These are phyloP conservation scores for Lactifluus hygrophoroides DNA, from an alignment of 768 basidiomycete species.

Conservation along the genomic window DNA sequence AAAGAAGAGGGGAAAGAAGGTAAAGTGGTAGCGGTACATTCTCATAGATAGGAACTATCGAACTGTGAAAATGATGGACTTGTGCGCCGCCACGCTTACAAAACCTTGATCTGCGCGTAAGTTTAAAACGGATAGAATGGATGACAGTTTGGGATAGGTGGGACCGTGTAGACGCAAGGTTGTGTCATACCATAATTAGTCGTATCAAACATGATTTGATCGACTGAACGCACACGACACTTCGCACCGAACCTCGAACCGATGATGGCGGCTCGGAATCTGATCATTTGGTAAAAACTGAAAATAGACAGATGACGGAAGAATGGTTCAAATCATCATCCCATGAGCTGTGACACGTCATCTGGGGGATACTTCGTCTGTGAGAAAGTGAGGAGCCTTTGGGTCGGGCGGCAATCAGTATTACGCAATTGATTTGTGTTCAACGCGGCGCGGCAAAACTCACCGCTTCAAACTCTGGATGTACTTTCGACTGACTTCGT, in stretches of 20 bases:
- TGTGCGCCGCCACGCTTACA: not conserved
- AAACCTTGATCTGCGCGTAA: conserved; percentile 9
- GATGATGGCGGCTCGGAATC: not conserved
- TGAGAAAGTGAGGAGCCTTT: conserved; percentile 85
- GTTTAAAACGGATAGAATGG: not conserved
- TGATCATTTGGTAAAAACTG: no score
- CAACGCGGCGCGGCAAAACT: conserved; percentile 16
- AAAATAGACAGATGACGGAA: conserved; percentile 7
- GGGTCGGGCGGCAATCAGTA: conserved; percentile 13
- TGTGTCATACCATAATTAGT: conserved; percentile 12
- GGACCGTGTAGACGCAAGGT: not conserved
- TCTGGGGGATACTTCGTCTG: conserved; percentile 95
- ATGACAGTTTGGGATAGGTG: conserved; percentile 1
- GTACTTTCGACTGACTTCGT: conserved; percentile 97
- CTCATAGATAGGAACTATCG: not conserved
- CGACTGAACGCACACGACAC: not conserved
- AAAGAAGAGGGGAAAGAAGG: conserved; percentile 31
- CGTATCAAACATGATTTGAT: conserved; percentile 12
- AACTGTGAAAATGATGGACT: not conserved
- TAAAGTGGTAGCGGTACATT: conserved; percentile 21
- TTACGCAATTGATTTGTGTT: not conserved
- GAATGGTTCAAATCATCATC: conserved; percentile 26
- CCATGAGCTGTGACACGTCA: conserved; percentile 89
- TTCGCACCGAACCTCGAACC: conserved; percentile 9
- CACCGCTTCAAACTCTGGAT: conserved; percentile 95